A percentile compares a stretch with the other conserved stretches of the same genome.
Conservation (phyloP, 352 stramenopile species). For the Pythium biforme region DNA sequence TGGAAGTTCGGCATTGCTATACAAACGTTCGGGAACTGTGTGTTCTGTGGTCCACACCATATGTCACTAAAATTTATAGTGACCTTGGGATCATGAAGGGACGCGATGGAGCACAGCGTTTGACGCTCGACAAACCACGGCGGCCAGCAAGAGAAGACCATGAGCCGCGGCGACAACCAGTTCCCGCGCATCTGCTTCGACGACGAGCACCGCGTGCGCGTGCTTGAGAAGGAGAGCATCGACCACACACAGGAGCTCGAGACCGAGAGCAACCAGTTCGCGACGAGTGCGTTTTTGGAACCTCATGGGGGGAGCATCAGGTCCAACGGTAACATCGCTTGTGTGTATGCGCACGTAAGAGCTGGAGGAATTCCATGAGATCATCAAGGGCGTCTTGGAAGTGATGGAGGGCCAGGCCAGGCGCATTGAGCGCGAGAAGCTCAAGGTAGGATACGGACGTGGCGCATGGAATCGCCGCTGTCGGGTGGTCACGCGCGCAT, state of each 20-base stretch:
- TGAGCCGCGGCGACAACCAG: constrained; percentile 74
- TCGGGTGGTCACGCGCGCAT: no score
- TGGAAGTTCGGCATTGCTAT: no score
- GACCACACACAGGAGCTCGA: constrained; percentile 73
- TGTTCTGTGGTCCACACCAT: constrained; percentile 27
- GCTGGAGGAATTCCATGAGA: constrained; percentile 82
- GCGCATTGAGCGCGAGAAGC: constrained; percentile 79
- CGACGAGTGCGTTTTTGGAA: constrained; percentile 54
- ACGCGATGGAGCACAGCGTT: constrained; percentile 4
- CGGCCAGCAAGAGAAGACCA: constrained; percentile 23
- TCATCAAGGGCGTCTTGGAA: constrained; percentile 74
- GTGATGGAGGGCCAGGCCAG: constrained; percentile 77
- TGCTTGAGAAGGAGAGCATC: constrained; percentile 82
- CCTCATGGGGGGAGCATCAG: no score
- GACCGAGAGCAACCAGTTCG: constrained; percentile 82
- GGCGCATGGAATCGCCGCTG: no score
- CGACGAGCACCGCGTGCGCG: constrained; percentile 74
- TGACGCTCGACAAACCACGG: no score
- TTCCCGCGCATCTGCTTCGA: constrained; percentile 77
- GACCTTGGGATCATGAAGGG: constrained; percentile 24
- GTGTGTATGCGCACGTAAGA: constrained; percentile 32
- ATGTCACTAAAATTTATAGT: constrained; percentile 22
- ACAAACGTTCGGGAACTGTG: no score
- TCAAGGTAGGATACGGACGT: constrained; percentile 56
- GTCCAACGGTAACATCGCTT: neutral